Evolutionary conservation across 139 green algal genomes (phyloP).

Genomic region (Micractinium conductrix): DNA sequence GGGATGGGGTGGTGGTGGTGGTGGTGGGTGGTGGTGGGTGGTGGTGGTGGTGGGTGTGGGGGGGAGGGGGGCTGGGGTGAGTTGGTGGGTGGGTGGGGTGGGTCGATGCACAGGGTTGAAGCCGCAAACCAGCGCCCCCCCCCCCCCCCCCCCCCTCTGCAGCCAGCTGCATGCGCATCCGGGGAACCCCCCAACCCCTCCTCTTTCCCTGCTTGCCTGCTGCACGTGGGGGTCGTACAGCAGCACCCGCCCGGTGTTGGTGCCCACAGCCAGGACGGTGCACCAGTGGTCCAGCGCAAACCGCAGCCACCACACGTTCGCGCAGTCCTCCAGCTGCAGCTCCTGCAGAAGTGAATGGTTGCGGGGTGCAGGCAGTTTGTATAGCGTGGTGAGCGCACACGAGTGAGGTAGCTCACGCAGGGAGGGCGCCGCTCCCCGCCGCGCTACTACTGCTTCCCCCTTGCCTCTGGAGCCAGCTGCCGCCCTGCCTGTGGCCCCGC

Average conservation of each 20-base stretch:
- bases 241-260: slow-evolving; percentile 51
- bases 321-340: slow-evolving; percentile 54
- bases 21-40: neutral
- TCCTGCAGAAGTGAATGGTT: too few relatives aligned
- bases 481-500: too few relatives aligned
- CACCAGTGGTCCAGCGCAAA: slow-evolving; percentile 64
- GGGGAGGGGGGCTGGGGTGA: neutral
- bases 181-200: too few relatives aligned
- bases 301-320: slow-evolving; percentile 76
- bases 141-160: too few relatives aligned
- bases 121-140: too few relatives aligned
- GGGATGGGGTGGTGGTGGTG: neutral
- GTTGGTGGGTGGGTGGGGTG: neutral
- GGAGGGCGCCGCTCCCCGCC: too few relatives aligned
- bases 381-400: too few relatives aligned
- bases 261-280: slow-evolving; percentile 67
- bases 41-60: neutral
- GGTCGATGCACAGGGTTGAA: too few relatives aligned
- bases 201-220: slow-evolving; percentile 5
- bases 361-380: neutral
- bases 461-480: too few relatives aligned
- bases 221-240: slow-evolving; percentile 51
- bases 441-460: too few relatives aligned
- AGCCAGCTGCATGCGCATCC: too few relatives aligned
- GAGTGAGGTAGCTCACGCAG: too few relatives aligned